These are phyloP conservation scores for Amanita thiersii DNA, from an alignment of 768 basidiomycete species.

Conservation along the genomic window DNA sequence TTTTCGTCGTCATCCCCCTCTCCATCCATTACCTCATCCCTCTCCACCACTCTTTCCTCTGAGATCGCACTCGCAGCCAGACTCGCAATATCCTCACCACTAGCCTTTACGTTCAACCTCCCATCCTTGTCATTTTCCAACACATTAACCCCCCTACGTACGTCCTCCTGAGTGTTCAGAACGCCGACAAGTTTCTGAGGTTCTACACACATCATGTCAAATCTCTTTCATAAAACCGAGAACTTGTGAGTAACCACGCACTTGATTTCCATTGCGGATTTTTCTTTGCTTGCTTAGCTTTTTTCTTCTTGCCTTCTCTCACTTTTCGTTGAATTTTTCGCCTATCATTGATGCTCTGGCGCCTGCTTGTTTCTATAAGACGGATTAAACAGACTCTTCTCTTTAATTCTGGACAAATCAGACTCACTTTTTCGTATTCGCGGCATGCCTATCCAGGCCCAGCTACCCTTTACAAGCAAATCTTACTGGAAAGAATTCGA, in stretches of 20 bases:
- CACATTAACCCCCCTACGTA: too few species aligned
- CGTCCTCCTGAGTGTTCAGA: too few species aligned
- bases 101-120: conserved; percentile 37
- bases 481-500: too few species aligned
- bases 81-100: conserved; percentile 37
- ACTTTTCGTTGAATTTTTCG: conserved; percentile 69
- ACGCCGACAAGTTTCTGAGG: too few species aligned
- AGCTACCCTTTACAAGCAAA: too few species aligned
- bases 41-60: conserved; percentile 23
- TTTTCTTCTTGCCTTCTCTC: conserved; percentile 70
- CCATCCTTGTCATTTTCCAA: conserved; percentile 3
- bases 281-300: conserved; percentile 65
- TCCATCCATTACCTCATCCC: conserved; percentile 18
- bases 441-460: too few species aligned
- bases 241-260: conserved; percentile 33
- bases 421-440: conserved; percentile 60
- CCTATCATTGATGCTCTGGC: conserved; percentile 65
- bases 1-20: conserved; percentile 33
- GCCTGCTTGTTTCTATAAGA: conserved; percentile 74
- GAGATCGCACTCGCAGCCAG: conserved; percentile 28
- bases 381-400: background rate
- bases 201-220: background rate
- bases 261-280: conserved; percentile 86
- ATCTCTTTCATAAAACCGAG: background rate
- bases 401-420: background rate